Conservation (phyloP, 2,329 filamentous ascomycete genomes). For the Graphilbum ipis-grandicollis region DNA sequence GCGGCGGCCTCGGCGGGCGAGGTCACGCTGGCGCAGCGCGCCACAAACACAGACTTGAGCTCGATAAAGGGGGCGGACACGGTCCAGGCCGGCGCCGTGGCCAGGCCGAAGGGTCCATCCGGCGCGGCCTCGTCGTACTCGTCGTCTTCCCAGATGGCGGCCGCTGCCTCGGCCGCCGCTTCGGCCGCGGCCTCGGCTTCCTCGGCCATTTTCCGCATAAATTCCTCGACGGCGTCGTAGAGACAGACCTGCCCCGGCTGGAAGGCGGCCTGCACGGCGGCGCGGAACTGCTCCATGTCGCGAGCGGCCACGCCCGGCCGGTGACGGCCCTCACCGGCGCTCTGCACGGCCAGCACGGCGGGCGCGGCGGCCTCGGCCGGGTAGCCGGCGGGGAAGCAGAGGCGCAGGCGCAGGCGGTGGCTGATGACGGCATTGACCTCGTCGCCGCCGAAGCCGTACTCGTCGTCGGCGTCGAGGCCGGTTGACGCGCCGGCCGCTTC, state of each 20-base stretch:
- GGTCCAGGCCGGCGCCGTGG: slow-evolving; percentile 41
- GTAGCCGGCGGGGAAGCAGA: slow-evolving; percentile 59
- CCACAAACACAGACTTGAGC: slow-evolving; percentile 78
- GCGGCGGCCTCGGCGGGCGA: slow-evolving; percentile 53
- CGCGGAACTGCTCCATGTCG: slow-evolving; percentile 50
- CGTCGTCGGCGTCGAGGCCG: slow-evolving; percentile 18
- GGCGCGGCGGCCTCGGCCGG: slow-evolving; percentile 48
- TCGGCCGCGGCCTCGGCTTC: slow-evolving; percentile 8
- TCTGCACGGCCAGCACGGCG: slow-evolving; percentile 59
- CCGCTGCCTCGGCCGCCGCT: background rate
- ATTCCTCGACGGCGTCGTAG: slow-evolving; percentile 76
- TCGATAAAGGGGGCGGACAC: slow-evolving; percentile 59
- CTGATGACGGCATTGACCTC: slow-evolving; percentile 38
- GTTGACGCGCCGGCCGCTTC: too few relatives aligned
- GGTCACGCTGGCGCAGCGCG: slow-evolving; percentile 51
- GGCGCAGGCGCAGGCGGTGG: slow-evolving; percentile 34
- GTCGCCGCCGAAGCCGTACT: slow-evolving; percentile 14
- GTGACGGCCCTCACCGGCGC: slow-evolving; percentile 40
- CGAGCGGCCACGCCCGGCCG: slow-evolving; percentile 55
- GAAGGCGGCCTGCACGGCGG: slow-evolving; percentile 51
- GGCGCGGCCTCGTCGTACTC: background rate
- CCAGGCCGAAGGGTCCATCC: background rate
- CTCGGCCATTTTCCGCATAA: slow-evolving; percentile 27
- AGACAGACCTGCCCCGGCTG: slow-evolving; percentile 64
- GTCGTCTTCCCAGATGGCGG: background rate